Base-by-base conservation (phyloP, 169 alveolate genomes). In the Toxoplasma gondii region DNA sequence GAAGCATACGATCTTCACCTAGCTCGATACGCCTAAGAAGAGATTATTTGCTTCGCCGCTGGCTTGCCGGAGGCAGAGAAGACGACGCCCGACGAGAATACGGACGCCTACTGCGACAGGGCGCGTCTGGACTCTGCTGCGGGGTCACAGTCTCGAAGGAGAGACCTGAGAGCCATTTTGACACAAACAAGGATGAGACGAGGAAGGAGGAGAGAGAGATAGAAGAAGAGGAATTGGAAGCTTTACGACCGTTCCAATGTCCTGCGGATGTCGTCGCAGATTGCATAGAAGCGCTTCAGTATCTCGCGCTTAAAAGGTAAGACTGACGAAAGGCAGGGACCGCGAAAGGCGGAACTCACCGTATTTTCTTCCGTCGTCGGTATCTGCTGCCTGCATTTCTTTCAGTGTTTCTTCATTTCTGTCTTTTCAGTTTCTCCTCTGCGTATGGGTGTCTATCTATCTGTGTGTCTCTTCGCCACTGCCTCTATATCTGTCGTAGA, bases 191-290 rank as follows among this genome's bases (percentile, higher is more conserved):
- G 58, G 58, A 49, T 4, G 12, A 49, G 58, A 49, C 58, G 58
- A 4, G 58, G 12, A 49, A 49, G 22, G 88, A 80, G 41, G 38
- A 38, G 67, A 16, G 41, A 22, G 31, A 82, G 41, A 67, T 5
- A 17, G 64, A 39, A 0, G 64, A 36, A 41, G 90, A 82, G 41
- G 90, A 82, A 19, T 31, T 82, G n/a, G 88, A 83, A 27, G 84
- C 53, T 34, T 16, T 92, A 70, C 36, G 69, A 74, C 92, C 94
- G 9, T 88, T 92, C 87, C 83, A 31, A 41, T 81, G 92, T 70
- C 91, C 87, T 45, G 94, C 94, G 41, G 94, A 92, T 22, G 94
- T 92, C 31, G 82, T 92, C 87, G 74, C 87, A 12, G 94, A 92
- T 41, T 88, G 87, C 41, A 88, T 92, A 7, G 94, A 92, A 1